Conservation (phyloP, 176 grass and related monocot genomes). For the Oryza glaberrima region DNA sequence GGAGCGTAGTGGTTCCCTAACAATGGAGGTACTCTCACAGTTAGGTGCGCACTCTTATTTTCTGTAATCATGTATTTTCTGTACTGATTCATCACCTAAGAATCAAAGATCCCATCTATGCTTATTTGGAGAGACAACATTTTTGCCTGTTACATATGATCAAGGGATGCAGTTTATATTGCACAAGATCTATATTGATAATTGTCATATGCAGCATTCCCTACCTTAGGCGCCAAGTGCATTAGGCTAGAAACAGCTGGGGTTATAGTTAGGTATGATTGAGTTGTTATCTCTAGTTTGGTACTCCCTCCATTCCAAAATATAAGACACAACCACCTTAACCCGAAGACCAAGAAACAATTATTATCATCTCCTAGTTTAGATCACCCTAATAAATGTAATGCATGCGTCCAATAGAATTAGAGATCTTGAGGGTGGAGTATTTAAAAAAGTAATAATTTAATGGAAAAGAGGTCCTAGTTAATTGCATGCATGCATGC, state of each 20-base stretch:
- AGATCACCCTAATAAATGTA: too few species aligned
- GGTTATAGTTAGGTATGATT: neutral
- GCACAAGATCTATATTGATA: too few species aligned
- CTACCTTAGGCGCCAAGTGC: neutral
- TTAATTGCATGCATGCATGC: too few species aligned
- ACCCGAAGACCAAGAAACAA: too few species aligned
- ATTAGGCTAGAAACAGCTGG: neutral
- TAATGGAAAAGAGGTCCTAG: too few species aligned
- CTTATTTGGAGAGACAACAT: neutral
- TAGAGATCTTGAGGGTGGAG: too few species aligned
- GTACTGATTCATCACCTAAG: constrained; percentile 1
- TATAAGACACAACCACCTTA: too few species aligned
- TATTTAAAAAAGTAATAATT: too few species aligned
- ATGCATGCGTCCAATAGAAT: too few species aligned
- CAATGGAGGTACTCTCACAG: constrained; percentile 81
- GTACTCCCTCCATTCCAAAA: neutral
- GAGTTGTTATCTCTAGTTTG: neutral
- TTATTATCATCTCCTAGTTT: too few species aligned
- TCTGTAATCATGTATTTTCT: constrained; percentile 13
- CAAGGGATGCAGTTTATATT: neutral
- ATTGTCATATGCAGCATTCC: too few species aligned
- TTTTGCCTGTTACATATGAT: neutral
- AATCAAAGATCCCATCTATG: neutral
- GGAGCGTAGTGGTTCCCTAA: constrained; percentile 65
- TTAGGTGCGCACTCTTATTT: constrained; percentile 72